These are phyloP conservation scores for Mitragyna speciosa DNA, from an alignment of 257 asterid species.

Conservation along the genomic window DNA sequence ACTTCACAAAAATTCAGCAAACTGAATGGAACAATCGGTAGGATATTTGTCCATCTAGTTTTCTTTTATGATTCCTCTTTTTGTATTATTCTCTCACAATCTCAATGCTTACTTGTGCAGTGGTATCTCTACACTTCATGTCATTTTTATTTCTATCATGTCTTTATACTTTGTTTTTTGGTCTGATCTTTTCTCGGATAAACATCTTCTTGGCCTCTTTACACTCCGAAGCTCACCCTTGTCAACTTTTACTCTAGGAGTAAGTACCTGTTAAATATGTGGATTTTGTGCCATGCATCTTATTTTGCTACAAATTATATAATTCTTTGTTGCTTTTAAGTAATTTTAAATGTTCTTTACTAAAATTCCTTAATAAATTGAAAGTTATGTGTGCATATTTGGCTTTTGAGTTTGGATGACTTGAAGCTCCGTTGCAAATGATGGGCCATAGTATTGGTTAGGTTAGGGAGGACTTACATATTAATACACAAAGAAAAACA, in stretches of 20 bases:
- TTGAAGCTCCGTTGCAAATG: neutral
- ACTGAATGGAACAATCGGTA: constrained; percentile 96
- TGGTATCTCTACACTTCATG: constrained; percentile 86
- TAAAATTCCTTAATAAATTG: neutral
- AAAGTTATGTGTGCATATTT: neutral
- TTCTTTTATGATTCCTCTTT: constrained; percentile 4
- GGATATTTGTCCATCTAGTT: constrained; percentile 17
- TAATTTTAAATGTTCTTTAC: neutral
- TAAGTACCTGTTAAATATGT: constrained; percentile 28
- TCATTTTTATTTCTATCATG: constrained; percentile 65
- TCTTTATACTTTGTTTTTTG: constrained; percentile 83
- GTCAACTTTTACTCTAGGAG: constrained; percentile 86
- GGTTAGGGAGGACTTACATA: neutral
- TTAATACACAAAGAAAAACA: neutral
- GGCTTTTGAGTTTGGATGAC: neutral
- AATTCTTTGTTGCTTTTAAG: neutral
- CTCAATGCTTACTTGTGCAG: constrained; percentile 42
- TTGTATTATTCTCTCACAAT: constrained; percentile 29
- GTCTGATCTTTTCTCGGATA: constrained; percentile 81
- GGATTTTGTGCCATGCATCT: constrained; percentile 16
- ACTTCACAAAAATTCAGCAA: constrained; percentile 77
- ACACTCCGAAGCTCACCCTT: constrained; percentile 68
- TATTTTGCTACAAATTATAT: neutral
- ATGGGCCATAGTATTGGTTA: neutral
- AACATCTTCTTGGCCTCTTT: constrained; percentile 46